Conservation (phyloP, 106 monocot species). For the Acorus calamus region DNA sequence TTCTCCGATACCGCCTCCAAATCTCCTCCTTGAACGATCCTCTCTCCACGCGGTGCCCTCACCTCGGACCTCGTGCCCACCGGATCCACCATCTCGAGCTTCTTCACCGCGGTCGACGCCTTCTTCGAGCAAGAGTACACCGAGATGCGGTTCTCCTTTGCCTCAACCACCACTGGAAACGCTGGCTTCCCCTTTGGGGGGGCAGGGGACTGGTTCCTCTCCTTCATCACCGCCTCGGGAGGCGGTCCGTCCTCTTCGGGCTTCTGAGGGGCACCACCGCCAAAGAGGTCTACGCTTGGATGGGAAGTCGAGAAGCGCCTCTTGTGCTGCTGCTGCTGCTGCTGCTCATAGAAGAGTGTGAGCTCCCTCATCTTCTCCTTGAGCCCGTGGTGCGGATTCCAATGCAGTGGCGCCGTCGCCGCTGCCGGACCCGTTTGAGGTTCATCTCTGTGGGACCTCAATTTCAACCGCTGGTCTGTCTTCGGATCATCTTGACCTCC, state of each 20-base stretch:
- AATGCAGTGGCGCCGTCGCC: not conserved
- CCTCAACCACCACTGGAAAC: constrained; percentile 4
- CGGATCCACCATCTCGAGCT: constrained; percentile 33
- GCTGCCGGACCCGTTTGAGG: not conserved
- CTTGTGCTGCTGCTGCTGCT: constrained; percentile 21
- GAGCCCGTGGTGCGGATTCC: constrained; percentile 72
- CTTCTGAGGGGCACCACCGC: too few relatives aligned
- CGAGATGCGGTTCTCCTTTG: constrained; percentile 40
- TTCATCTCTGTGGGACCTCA: not conserved
- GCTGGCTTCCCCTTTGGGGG: not conserved
- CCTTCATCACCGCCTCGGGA: constrained; percentile 11
- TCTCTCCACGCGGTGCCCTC: constrained; percentile 14
- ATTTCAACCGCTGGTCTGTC: not conserved
- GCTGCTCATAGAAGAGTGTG: constrained; percentile 82
- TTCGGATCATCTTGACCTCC: constrained; percentile 6
- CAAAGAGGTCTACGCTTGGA: constrained; percentile 40
- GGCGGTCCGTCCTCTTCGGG: not conserved
- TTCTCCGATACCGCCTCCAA: constrained; percentile 3
- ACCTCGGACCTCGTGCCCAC: constrained; percentile 17
- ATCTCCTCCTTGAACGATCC: not conserved
- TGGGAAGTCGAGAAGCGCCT: constrained; percentile 12
- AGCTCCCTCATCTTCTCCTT: constrained; percentile 94
- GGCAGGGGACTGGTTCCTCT: constrained; percentile 3
- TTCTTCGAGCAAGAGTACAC: constrained; percentile 47
- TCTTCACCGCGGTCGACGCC: constrained; percentile 13